Base-by-base conservation (phyloP, 768 basidiomycete genomes). In the Suillus tomentosus region DNA sequence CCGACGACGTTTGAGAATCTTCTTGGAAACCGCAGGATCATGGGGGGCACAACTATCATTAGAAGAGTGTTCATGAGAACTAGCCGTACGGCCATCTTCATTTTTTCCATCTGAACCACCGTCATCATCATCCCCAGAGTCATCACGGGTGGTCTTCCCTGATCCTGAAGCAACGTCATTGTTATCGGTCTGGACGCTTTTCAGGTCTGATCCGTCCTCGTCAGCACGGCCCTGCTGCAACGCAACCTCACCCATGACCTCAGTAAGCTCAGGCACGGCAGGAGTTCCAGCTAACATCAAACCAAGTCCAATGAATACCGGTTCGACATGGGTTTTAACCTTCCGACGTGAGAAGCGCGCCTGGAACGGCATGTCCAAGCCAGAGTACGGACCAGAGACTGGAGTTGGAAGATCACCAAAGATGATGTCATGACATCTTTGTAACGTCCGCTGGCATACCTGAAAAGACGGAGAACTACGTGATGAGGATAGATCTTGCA, bases 391-490 rank as follows among this genome's bases (percentile, higher is more conserved):
- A 3, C 86, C 81, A 11, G 82, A 77, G 13, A 83, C 78, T 9
- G 89, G 85, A 27, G 86, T 79, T 13, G 95, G 87, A 40, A 91
- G 81, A 76, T 98, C 94, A 55, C 88, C 88, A 74, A 97, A 99
- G 71, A 99, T 96, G 75, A 99, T 95, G 78, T 95, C 91, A 77
- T 99, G 96, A 72, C 96, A 96, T 74, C 85, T 85, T 74, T 92
- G 92, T 64, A 98, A 79, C 45, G 95, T 87, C 65, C 96, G 87
- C 76, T 96, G 94, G 75, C 97, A 99, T 64, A 96, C 90, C 56
- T 86, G 79, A 77, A 98, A 98, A 1, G 95, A 93, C 50, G 79
- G 84, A 3, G 94, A 89, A 56, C 87, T 84, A 15, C 82, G 53
- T 77, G 70, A 50, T 11, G 69, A 64, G 55, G 65, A 84, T 9